These are phyloP conservation scores for Sporothrix brunneoviolacea DNA, from an alignment of 2,329 filamentous ascomycete species.

Conservation along the genomic window DNA sequence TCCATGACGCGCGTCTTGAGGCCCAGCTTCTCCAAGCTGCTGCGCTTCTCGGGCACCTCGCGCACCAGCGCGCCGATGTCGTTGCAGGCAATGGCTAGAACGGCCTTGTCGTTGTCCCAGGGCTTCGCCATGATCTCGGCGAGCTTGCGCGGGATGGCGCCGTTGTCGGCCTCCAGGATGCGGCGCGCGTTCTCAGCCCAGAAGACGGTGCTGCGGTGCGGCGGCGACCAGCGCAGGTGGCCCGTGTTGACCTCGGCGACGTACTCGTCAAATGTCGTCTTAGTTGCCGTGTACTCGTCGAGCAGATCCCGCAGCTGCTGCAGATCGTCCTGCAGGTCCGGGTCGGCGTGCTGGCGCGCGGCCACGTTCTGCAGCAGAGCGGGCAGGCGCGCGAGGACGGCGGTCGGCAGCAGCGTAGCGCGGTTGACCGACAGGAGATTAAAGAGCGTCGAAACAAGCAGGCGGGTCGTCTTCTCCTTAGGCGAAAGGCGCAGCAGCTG, in stretches of 20 bases:
- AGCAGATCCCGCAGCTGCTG: slow-evolving; percentile 54
- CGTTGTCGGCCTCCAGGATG: slow-evolving; percentile 78
- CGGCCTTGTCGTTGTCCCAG: slow-evolving; percentile 78
- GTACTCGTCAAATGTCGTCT: slow-evolving; percentile 82
- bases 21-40: slow-evolving; percentile 73
- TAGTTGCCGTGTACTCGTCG: slow-evolving; percentile 62
- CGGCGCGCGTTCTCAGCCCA: slow-evolving; percentile 87
- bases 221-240: slow-evolving; percentile 87
- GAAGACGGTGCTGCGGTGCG: slow-evolving; percentile 78
- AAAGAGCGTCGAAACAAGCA: slow-evolving; percentile 80
- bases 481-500: slow-evolving; percentile 85
- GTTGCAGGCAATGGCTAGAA: slow-evolving; percentile 87
- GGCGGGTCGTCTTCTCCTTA: slow-evolving; percentile 94
- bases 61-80: slow-evolving; percentile 85
- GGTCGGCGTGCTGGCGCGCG: slow-evolving; percentile 56
- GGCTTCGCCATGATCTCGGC: slow-evolving; percentile 71
- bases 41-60: slow-evolving; percentile 78
- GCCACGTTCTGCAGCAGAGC: slow-evolving; percentile 56
- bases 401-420: slow-evolving; percentile 71
- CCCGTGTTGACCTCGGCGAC: slow-evolving; percentile 79
- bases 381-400: slow-evolving; percentile 77
- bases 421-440: slow-evolving; percentile 71
- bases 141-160: slow-evolving; percentile 69
- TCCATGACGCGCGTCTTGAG: slow-evolving; percentile 87
- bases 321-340: slow-evolving; percentile 58